Percentiles rank a stretch among this genome's conserved stretches.
Evolutionary conservation across 257 asterid species (phyloP).

Genomic region (Salvia hispanica): DNA sequence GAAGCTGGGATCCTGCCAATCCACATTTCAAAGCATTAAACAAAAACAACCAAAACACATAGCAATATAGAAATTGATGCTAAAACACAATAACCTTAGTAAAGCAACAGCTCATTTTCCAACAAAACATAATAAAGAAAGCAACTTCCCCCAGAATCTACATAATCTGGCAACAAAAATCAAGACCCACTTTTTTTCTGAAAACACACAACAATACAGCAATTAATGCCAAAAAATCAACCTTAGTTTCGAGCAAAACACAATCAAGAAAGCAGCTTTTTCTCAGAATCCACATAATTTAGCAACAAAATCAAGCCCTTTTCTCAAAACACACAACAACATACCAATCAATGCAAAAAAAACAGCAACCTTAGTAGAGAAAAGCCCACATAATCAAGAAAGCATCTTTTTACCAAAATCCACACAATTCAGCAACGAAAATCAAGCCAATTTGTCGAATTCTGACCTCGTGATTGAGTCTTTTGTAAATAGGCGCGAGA

Average conservation of each 20-base stretch:
- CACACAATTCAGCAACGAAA: neutral
- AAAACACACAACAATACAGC: neutral
- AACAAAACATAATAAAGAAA: neutral
- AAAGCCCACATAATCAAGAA: neutral
- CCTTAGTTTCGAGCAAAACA: neutral
- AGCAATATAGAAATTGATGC: neutral
- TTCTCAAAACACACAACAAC: too few species aligned
- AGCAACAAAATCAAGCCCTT: neutral
- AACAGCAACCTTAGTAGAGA: neutral
- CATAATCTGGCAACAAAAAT: constrained; percentile 11
- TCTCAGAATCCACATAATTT: too few species aligned
- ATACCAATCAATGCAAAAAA: too few species aligned
- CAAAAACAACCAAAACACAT: constrained; percentile 1
- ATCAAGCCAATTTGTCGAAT: neutral
- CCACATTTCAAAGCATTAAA: constrained; percentile 24
- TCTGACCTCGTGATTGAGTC: constrained; percentile 69
- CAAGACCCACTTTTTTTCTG: neutral
- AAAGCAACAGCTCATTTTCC: neutral
- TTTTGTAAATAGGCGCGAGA: constrained; percentile 94
- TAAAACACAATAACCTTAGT: neutral
- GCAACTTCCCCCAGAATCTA: neutral
- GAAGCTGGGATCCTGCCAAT: constrained; percentile 75
- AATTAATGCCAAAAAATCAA: neutral
- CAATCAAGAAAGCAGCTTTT: neutral
- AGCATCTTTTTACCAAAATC: neutral